A percentile compares a stretch with the other conserved stretches of the same genome.
Evolutionary conservation across 768 basidiomycete species (phyloP).

Genomic region (Xanthoconium stramineum): DNA sequence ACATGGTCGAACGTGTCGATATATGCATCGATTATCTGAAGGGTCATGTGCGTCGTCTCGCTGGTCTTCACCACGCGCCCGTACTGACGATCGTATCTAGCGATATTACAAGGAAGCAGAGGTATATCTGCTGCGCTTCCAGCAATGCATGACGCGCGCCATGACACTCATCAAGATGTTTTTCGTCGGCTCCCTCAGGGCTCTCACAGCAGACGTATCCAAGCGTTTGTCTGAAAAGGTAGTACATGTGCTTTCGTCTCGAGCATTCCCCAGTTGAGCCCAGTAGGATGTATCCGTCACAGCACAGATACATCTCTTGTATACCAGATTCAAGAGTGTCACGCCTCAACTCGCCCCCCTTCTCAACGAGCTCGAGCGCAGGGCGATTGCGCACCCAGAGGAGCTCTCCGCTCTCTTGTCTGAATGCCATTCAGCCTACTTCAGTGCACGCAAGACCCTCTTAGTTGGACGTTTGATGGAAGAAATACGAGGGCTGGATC

Average conservation of each 20-base stretch:
- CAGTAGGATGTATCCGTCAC: constrained; percentile 71
- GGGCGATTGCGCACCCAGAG: constrained; percentile 73
- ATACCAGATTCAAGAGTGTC: constrained; percentile 80
- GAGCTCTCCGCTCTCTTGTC: constrained; percentile 75
- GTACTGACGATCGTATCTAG: constrained; percentile 38
- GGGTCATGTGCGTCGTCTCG: constrained; percentile 61
- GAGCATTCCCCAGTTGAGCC: not conserved
- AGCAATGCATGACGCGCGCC: constrained; percentile 95
- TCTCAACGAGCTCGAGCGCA: constrained; percentile 79
- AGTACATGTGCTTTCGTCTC: not conserved
- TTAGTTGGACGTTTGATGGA: constrained; percentile 71
- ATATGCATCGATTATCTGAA: constrained; percentile 91
- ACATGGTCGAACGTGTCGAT: constrained; percentile 95
- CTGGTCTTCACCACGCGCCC: not conserved
- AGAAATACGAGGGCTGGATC: constrained; percentile 83
- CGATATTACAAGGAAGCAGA: constrained; percentile 91
- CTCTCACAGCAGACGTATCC: constrained; percentile 73
- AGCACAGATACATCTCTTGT: constrained; percentile 81
- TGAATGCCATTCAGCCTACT: constrained; percentile 88
- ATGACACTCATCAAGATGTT: constrained; percentile 99
- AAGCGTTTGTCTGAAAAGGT: constrained; percentile 77
- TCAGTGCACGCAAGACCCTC: constrained; percentile 66
- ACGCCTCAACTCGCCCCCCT: constrained; percentile 72
- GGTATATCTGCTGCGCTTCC: constrained; percentile 92
- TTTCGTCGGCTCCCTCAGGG: constrained; percentile 81